Base-by-base conservation (phyloP, 83 land plant species). In the Larix sibirica region DNA sequence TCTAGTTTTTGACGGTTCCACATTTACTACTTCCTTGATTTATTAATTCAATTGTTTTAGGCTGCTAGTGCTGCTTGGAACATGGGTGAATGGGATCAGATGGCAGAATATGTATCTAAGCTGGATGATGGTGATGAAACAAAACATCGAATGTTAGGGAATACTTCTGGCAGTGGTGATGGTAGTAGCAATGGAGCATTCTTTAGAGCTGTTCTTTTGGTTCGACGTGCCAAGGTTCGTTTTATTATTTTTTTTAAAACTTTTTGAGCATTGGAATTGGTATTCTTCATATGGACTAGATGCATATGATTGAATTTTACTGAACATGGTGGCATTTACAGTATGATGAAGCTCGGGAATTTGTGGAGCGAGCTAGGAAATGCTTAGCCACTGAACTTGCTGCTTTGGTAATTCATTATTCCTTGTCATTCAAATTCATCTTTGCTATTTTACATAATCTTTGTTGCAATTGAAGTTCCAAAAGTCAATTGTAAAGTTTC, bases 1-100 rank as follows among this genome's bases (percentile, higher is more conserved):
- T 70, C 75, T 38, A 38, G 10, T 7, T 21, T 16, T 71, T 58
- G 12, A 23, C 23, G 9, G 8, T 50, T 18, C 24, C 24, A 4
- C 61, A 62, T 17, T 69, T 81, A 17, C 54, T 16, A 4, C 69
- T 84, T 44, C 31, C 58, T 74, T 84, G 79, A 54, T 13, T 82
- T 70, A 16, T 4, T 84, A 8, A 47, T 20, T 7, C 68, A 5
- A 40, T 75, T 82, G 28, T 87, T 63, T 36, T 83, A 98, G 99
- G 99, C 99, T 88, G 99, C 99, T 47, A 93, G 81, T 91, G 99
- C 99, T 89, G 99, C 99, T 7, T 98, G 99, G 99, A 96, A 98
- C 68, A 96, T 98, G 99, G 98, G 99, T 18, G 95, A 96, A 76
- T 98, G 99, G 99, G 99, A 98, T 81, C 98, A 93, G 75, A 98